These are phyloP conservation scores for Phytophthora hybrid DNA, from an alignment of 352 stramenopile species.

Conservation along the genomic window DNA sequence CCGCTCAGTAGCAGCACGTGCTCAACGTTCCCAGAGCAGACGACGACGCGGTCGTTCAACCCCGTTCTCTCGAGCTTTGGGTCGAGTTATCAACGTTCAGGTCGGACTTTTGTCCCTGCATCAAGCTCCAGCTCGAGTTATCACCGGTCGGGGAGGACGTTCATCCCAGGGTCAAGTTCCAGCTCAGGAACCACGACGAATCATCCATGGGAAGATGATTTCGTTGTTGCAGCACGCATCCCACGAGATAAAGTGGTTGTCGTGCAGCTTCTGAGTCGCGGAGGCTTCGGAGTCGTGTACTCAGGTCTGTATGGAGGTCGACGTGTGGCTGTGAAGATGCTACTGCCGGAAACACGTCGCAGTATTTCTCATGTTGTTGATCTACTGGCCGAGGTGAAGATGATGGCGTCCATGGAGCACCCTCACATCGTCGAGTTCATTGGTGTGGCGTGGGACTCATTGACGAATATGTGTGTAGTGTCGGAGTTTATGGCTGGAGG, in stretches of 20 bases:
- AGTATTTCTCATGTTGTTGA: conserved; percentile 40
- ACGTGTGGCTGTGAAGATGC: conserved; percentile 58
- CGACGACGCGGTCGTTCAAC: conserved; percentile 23
- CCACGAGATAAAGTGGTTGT: conserved; percentile 50
- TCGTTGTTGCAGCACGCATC: conserved; percentile 49
- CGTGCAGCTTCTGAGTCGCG: conserved; percentile 44
- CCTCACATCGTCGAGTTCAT: conserved; percentile 58
- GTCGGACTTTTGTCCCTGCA: background rate
- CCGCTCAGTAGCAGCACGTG: conserved; percentile 38
- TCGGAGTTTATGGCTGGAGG: conserved; percentile 69
- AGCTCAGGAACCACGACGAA: conserved; percentile 7
- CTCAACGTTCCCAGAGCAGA: conserved; percentile 30
- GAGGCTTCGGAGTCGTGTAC: conserved; percentile 62
- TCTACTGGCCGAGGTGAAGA: conserved; percentile 55
- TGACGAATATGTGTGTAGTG: conserved; percentile 56
- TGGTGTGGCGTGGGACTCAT: conserved; percentile 58
- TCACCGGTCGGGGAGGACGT: conserved; percentile 21
- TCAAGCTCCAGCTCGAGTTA: conserved; percentile 6
- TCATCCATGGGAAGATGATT: conserved; percentile 51
- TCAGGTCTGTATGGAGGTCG: conserved; percentile 41
- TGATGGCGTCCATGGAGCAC: conserved; percentile 58
- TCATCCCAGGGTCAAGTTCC: conserved; percentile 19
- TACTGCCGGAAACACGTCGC: conserved; percentile 49
- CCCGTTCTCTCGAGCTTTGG: conserved; percentile 35
- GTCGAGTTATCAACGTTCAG: conserved; percentile 9